Evolutionary conservation across 495 filamentous ascomycete genomes (phyloP).

Genomic region (Neurospora pannonica): DNA sequence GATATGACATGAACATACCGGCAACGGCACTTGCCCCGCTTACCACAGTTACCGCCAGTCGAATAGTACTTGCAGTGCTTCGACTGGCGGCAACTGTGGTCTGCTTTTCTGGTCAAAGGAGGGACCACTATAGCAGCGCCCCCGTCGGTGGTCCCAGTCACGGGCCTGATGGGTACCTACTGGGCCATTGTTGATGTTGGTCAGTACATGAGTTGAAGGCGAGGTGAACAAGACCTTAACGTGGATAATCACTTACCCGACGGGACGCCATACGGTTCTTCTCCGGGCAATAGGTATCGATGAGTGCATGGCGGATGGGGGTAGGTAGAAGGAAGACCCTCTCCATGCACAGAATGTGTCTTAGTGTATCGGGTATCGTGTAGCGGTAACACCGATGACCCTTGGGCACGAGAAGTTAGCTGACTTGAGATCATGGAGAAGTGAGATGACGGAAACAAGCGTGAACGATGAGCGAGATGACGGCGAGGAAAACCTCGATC

Average conservation of each 20-base stretch:
- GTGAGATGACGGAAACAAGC: background rate
- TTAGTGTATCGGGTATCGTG: no score
- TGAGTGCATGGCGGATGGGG: no score
- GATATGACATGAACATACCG: background rate
- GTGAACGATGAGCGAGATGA: background rate
- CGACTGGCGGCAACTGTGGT: slow-evolving; percentile 22
- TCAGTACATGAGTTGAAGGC: background rate
- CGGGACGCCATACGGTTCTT: background rate
- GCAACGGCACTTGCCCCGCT: slow-evolving; percentile 51
- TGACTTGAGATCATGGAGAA: background rate
- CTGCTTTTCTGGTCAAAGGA: slow-evolving; percentile 36
- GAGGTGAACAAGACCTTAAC: background rate
- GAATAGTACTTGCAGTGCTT: slow-evolving; percentile 53
- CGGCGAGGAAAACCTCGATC: background rate
- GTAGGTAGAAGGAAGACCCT: no score
- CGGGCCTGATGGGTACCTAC: background rate
- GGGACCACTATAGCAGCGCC: slow-evolving; percentile 11
- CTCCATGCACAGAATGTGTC: no score
- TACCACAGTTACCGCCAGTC: slow-evolving; percentile 48
- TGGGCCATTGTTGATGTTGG: background rate
- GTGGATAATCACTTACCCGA: background rate
- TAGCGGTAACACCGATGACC: background rate
- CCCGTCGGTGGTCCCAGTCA: background rate
- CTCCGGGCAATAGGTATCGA: no score
- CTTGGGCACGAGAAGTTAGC: background rate